These are phyloP conservation scores for Hypoxylon sp. DNA, from an alignment of 2,329 filamentous ascomycete species.

Conservation along the genomic window DNA sequence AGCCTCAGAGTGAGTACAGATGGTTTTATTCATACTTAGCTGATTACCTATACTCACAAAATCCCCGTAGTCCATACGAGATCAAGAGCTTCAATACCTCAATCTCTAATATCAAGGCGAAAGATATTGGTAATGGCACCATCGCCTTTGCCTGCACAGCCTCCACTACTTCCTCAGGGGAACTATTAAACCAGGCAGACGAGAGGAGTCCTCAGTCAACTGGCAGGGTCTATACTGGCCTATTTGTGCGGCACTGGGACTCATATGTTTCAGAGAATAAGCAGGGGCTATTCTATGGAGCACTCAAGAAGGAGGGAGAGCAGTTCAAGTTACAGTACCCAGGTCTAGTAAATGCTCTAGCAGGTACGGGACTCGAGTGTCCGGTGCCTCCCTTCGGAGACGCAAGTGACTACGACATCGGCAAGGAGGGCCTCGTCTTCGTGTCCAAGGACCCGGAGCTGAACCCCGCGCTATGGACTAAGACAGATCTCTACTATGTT, in stretches of 20 bases:
- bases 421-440: constrained; percentile 76
- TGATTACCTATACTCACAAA: constrained; percentile 29
- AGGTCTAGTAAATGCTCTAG: constrained; percentile 74
- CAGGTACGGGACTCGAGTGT: constrained; percentile 70
- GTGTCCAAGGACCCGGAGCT: constrained; percentile 81
- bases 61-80: constrained; percentile 58
- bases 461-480: constrained; percentile 81
- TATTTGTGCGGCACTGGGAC: constrained; percentile 90
- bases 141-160: constrained; percentile 73
- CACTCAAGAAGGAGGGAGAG: constrained; percentile 56
- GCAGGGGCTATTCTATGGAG: constrained; percentile 69
- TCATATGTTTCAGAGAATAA: constrained; percentile 78
- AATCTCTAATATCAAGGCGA: constrained; percentile 72
- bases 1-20: constrained; percentile 57
- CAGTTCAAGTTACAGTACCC: constrained; percentile 60
- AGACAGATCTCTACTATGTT: constrained; percentile 84
- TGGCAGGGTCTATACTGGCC: constrained; percentile 78
- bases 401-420: constrained; percentile 83
- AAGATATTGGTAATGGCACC: constrained; percentile 63
- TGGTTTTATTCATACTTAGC: neutral
- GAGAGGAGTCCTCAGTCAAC: constrained; percentile 73
- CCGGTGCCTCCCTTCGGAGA: constrained; percentile 86
- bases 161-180: constrained; percentile 76
- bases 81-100: constrained; percentile 66
- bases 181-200: constrained; percentile 75